Percentiles rank a stretch among this genome's conserved stretches.
Conservation (phyloP, 2,329 filamentous ascomycete genomes). For the Aureobasidium sp. region DNA sequence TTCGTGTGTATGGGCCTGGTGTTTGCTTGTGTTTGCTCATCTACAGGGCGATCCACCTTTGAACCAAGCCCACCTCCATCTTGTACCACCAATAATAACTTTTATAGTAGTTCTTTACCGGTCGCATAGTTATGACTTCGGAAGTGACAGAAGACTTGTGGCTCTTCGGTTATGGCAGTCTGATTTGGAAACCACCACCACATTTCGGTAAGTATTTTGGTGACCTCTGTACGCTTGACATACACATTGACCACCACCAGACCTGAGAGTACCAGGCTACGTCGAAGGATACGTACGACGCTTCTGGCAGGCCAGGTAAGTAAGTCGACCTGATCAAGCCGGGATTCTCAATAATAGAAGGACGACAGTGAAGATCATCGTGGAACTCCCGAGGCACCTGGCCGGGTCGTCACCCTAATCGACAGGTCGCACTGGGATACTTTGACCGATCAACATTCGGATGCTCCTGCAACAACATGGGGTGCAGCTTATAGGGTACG, state of each 20-base stretch:
- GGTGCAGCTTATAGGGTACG: slow-evolving; percentile 66
- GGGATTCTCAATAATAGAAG: background rate
- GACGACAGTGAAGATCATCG: slow-evolving; percentile 77
- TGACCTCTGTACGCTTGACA: background rate
- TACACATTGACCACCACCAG: slow-evolving; percentile 40
- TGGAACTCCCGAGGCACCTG: slow-evolving; percentile 79
- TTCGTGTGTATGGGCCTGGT: background rate
- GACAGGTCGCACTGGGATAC: slow-evolving; percentile 75
- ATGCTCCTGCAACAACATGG: slow-evolving; percentile 66
- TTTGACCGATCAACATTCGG: slow-evolving; percentile 56
- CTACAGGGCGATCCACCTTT: background rate
- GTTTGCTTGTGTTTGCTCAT: slow-evolving; percentile 11
- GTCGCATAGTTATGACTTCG: background rate
- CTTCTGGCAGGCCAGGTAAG: slow-evolving; percentile 69
- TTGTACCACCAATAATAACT: background rate
- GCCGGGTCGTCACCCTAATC: slow-evolving; percentile 89
- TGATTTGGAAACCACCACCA: slow-evolving; percentile 98
- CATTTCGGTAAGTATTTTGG: slow-evolving; percentile 64
- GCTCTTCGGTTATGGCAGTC: slow-evolving; percentile 93
- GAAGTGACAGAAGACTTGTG: slow-evolving; percentile 57
- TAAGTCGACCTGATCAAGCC: background rate
- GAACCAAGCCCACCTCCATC: background rate
- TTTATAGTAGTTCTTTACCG: background rate
- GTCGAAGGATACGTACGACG: slow-evolving; percentile 89
- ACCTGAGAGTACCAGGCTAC: slow-evolving; percentile 78